Evolutionary conservation across 78 protist genomes (phyloP).

Genomic region (Dictyostelium firmibasis): DNA sequence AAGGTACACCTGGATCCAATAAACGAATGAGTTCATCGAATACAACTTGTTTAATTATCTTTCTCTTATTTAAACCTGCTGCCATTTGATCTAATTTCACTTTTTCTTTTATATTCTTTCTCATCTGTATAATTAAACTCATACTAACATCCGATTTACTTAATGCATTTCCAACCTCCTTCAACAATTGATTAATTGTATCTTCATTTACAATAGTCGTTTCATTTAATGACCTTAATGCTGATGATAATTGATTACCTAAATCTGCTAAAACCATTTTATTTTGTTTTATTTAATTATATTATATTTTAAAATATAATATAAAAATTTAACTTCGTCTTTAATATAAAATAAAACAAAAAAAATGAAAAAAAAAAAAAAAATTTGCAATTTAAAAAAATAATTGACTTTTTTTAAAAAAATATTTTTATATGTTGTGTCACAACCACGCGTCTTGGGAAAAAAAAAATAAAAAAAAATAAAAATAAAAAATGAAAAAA

Average conservation of each 20-base stretch:
- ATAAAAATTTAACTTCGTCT: too few relatives aligned
- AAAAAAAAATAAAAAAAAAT: too few relatives aligned
- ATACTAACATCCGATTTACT: slow-evolving; percentile 94
- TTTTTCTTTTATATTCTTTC: slow-evolving; percentile 77
- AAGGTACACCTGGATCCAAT: slow-evolving; percentile 93
- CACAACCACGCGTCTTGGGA: too few relatives aligned
- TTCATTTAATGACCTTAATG: slow-evolving; percentile 84
- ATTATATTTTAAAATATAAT: neutral
- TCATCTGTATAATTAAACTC: slow-evolving; percentile 82
- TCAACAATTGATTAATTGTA: slow-evolving; percentile 83
- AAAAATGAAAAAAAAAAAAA: too few relatives aligned
- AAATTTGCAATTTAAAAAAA: too few relatives aligned
- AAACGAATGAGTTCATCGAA: slow-evolving; percentile 91
- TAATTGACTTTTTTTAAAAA: too few relatives aligned
- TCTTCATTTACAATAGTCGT: slow-evolving; percentile 88
- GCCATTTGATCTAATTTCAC: slow-evolving; percentile 87
- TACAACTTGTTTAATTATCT: slow-evolving; percentile 87
- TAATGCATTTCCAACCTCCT: slow-evolving; percentile 92
- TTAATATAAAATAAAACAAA: too few relatives aligned
- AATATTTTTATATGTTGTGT: too few relatives aligned
- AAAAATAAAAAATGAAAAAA: too few relatives aligned
- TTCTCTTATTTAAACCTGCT: slow-evolving; percentile 91
- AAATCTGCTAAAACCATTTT: slow-evolving; percentile 95
- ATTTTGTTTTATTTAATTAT: neutral
- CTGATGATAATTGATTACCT: slow-evolving; percentile 89